Base-by-base conservation (phyloP, 257 asterid genomes). In the Solanum bulbocastanum region DNA sequence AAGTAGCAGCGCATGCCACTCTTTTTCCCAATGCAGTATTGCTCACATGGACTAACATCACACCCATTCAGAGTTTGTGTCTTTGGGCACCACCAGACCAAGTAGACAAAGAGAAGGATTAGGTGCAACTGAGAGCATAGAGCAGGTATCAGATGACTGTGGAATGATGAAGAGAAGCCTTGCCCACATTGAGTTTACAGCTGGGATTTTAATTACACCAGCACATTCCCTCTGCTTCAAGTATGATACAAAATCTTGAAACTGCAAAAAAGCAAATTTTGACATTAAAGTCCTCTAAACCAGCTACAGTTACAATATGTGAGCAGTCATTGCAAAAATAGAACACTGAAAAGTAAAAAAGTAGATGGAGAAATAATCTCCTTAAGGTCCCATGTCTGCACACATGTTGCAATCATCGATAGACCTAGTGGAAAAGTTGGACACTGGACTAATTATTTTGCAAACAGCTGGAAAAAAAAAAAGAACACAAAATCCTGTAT, bases 141-240 rank as follows among this genome's bases (percentile, higher is more conserved):
- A 90, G 89, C 99, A 94, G 79, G 90, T 89, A 75, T 95, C 98
- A 3, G 89, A 87, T 8, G 98, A 95, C 90, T 92, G 93, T 8
- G 98, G 99, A 87, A 96, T 96, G 83, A 95, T 94, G 52, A 96
- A 96, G 58, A 96, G 96, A 75, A 94, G 93, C 88, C 99, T 94
- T 11, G 99, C 90, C 99, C 99, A 94, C 92, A 95, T 89, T 73
- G 94, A 91, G 71, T 88, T 93, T 35, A 94, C 87, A 2, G 96
- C 96, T 33, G 98, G 98, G 89, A 96, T 90, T 91, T 94, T 96
- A 91, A 96, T 96, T 30, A 96, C 99, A 65, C 99, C 99, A 2
- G 98, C 99, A 90, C 99, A 95, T 46, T 96, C 98, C 92, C 99
- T 92, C 93, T 96, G 99, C 92, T 93, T 94, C 96, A 96, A 90